Evolutionary conservation across 768 basidiomycete genomes (phyloP), one percentile per base, ranked within the genome.

Genomic region (Mrakia blollopis): DNA sequence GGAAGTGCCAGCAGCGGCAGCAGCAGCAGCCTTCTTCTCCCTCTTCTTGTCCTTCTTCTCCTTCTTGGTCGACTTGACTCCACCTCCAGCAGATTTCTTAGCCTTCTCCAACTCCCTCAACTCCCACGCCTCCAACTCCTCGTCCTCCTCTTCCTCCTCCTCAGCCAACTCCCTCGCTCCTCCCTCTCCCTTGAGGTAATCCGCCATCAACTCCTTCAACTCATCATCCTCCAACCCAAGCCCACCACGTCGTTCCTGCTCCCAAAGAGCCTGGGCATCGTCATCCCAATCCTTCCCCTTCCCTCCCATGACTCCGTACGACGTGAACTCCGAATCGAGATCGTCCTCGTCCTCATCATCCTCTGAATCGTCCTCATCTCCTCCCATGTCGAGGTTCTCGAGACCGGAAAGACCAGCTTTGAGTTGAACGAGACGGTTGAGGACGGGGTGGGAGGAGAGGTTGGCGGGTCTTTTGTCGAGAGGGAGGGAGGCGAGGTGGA

Each of bases 341-440:
- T 61, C 39, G 39, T 77, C 39, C 5, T 61, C 76, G 47, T 68
- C 72, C 44, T 68, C 75, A 39, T 72, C n/a, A 61, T 83, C 82
- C 9, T 79, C 82, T 7, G 81, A 80, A 3, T 79, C 81, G 25
- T 80, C 47, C 47, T 50, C 81, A 21, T 78, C 84, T 14, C 83
- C 83, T 52, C 82, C 83, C 78, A 96, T 90, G 82, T 91, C 91
- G n/a, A 96, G 87, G 68, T 90, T 90, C 84, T 97, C 94, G 70
- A 98, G 87, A 18, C 89, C 91, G 37, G 87, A 83, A 25, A 98
- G 86, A 1, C 90, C 89, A 82, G 93, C 89, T 83, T 96, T 96
- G 65, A 98, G 88, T 21, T 89, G 87, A 41, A 96, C 86, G 4
- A 98, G 87, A 14, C 94, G 91, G 41, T 86, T 84, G 76, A 93